These are phyloP conservation scores for Claviceps humidiphila DNA, from an alignment of 2,329 filamentous ascomycete species.

Conservation along the genomic window DNA sequence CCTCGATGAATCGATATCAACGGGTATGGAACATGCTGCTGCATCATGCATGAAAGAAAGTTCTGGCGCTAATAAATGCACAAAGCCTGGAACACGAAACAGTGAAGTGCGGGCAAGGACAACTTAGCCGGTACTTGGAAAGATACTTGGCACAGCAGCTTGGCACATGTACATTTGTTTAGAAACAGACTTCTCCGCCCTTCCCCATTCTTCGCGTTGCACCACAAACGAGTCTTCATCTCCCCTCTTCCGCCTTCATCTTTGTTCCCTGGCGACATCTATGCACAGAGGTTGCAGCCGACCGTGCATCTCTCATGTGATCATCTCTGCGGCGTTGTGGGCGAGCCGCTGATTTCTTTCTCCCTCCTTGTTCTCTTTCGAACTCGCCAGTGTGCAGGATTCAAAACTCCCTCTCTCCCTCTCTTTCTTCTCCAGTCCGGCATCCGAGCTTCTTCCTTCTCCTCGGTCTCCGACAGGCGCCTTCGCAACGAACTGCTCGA, in stretches of 20 bases:
- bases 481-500: not conserved
- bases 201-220: slow-evolving; percentile 1
- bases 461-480: not conserved
- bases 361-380: not conserved
- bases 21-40: too few relatives aligned
- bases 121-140: too few relatives aligned
- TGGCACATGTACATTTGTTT: not conserved
- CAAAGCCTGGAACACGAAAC: too few relatives aligned
- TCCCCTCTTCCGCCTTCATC: not conserved
- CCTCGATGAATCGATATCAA: too few relatives aligned
- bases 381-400: not conserved
- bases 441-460: not conserved
- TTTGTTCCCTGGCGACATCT: slow-evolving; percentile 10
- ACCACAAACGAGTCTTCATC: not conserved
- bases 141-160: not conserved
- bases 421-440: not conserved
- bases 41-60: too few relatives aligned
- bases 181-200: not conserved
- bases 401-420: not conserved
- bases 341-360: slow-evolving; percentile 15
- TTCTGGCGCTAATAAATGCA: too few relatives aligned
- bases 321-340: slow-evolving; percentile 19
- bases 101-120: too few relatives aligned
- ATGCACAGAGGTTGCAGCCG: slow-evolving; percentile 10
- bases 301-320: slow-evolving; percentile 12